Evolutionary conservation across 768 basidiomycete genomes (phyloP), one percentile per base, ranked within the genome.

Genomic region (Trametes gibbosa): DNA sequence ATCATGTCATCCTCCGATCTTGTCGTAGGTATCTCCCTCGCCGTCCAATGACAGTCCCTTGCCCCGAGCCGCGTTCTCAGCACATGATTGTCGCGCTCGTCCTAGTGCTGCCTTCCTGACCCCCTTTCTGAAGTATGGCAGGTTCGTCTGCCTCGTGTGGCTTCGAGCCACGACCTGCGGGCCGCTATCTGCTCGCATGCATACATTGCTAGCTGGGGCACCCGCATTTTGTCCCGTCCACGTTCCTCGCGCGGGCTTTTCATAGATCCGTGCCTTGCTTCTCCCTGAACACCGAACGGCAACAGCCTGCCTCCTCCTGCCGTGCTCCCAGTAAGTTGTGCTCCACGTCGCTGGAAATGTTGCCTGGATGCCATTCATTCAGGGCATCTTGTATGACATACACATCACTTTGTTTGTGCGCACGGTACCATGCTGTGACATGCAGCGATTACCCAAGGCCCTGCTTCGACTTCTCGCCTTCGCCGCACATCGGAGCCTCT

Each of bases 1-100:
- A 60, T 64, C 62, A 64, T 64, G 63, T 64, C 63, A 64, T 64
- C 63, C 63, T 64, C 63, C 63, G 63, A 64, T 57, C 45, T 41
- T 55, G 47, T 60, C 63, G 63, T 60, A 59, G 58, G 59, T 53
- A 58, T 43, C 39, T 45, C 54, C 43, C 23, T 32, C 39, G 12
- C 43, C 56, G 56, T 57, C 61, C 61, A 62, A 62, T 62, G 19
- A 25, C 41, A 53, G 52, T 21, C 56, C 14, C 9, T 45, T 32
- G 43, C 47, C 16, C 47, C 60, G 37, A 23, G 21, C 32, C 13
- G n/a, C 25, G 37, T 59, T 63, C 62, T 49, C 58, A 63, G 58
- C 58, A 56, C 54, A 59, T 55, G 54, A 50, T 50, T 40, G 19
- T 53, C 55, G 51, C 46, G 50, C 24, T 50, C 62, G 49, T 23